A percentile compares a stretch with the other conserved stretches of the same genome.
These are phyloP conservation scores for Fagus sylvatica DNA, from an alignment of 306 rosid species.

Conservation along the genomic window DNA sequence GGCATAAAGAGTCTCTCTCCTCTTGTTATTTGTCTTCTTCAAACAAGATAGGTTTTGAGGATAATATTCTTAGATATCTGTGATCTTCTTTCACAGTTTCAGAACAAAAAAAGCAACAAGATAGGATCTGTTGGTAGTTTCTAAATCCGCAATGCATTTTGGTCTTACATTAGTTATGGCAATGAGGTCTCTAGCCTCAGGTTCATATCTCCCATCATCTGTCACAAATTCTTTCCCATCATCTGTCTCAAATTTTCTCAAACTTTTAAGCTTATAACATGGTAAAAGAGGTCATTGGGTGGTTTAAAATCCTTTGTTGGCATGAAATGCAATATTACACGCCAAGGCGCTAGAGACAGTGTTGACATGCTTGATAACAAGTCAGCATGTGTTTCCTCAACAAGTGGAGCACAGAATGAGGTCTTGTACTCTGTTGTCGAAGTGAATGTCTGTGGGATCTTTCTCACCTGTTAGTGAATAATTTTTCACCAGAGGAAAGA, in stretches of 20 bases:
- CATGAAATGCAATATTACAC: constrained; percentile 31
- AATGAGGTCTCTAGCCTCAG: constrained; percentile 50
- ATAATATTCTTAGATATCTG: not conserved
- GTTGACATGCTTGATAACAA: constrained; percentile 35
- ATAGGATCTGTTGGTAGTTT: constrained; percentile 21
- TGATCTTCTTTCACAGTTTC: not conserved
- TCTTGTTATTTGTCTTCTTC: not conserved
- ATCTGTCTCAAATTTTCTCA: not conserved
- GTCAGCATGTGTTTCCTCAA: constrained; percentile 58
- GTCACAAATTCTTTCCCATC: no score
- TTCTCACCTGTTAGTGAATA: constrained; percentile 35
- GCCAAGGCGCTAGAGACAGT: constrained; percentile 31
- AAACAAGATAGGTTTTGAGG: constrained; percentile 10
- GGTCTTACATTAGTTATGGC: constrained; percentile 47
- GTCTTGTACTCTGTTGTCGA: constrained; percentile 35
- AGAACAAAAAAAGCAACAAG: constrained; percentile 31
- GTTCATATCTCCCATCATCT: constrained; percentile 31
- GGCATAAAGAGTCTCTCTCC: constrained; percentile 11
- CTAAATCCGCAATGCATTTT: constrained; percentile 32
- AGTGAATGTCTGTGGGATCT: constrained; percentile 44
- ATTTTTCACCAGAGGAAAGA: not conserved
- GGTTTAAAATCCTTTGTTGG: not conserved
- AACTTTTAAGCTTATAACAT: not conserved
- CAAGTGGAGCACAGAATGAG: constrained; percentile 47
- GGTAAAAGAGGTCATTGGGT: constrained; percentile 27